phyloP scores from a whole-genome alignment of 371 early-diverging fungal genomes.

The Thermomucor indicae-seudaticae region DNA sequence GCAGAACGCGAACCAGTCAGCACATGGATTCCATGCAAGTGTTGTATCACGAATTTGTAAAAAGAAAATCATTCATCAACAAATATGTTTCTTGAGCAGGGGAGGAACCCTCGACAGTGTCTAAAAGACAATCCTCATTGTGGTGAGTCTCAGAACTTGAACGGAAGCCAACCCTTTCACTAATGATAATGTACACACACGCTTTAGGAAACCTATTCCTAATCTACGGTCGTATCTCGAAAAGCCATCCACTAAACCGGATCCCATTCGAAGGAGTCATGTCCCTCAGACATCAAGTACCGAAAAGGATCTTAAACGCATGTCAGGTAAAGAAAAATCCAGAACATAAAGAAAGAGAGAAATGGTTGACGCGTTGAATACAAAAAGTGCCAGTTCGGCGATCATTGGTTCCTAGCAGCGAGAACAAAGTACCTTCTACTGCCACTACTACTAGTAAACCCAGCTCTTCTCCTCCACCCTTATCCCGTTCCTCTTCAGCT shows the following conservation, averaged over 20 bases:
- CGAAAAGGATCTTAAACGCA: too few species aligned
- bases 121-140: not conserved
- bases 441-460: not conserved
- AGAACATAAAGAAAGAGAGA: too few species aligned
- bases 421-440: not conserved
- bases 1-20: constrained; percentile 7
- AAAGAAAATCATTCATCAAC: not conserved
- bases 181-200: not conserved
- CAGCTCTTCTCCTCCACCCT: constrained; percentile 6
- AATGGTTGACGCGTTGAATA: too few species aligned
- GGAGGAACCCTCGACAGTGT: constrained; percentile 8
- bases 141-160: not conserved
- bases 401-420: constrained; percentile 1
- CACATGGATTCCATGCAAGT: constrained; percentile 18
- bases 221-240: constrained; percentile 20
- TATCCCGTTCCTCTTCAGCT: constrained; percentile 8
- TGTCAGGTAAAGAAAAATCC: too few species aligned
- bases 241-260: too few species aligned
- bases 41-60: not conserved
- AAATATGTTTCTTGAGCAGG: not conserved
- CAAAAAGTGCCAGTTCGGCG: not conserved
- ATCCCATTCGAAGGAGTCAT: too few species aligned
- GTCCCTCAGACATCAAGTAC: too few species aligned
- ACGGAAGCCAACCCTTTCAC: not conserved
- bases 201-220: constrained; percentile 13